Base-by-base conservation (phyloP, 306 rosid species). In the Sicyos edulis region DNA sequence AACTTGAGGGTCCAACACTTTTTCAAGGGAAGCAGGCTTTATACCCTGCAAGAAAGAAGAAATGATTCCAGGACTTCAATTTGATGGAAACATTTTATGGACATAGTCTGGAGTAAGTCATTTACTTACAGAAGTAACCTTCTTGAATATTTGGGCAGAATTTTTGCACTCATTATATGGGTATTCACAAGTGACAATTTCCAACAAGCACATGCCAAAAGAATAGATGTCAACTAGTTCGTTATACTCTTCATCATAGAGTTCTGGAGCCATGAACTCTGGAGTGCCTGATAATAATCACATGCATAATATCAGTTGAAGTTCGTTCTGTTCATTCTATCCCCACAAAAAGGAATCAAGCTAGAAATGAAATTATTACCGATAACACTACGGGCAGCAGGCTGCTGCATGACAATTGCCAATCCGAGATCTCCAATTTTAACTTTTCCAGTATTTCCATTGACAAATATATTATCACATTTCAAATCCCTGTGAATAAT, bases 211-310 rank as follows among this genome's bases (percentile, higher is more conserved):
- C 98, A 93, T 81, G 72, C 98, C 98, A 75, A 93, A 93, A 79
- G 98, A 90, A 86, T 90, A 93, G 59, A 90, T 77, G 81, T 93
- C 98, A n/a, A 87, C 95, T 62, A 90, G 92, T 81, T 88, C 96
- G 76, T 88, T 83, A 47, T 93, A 93, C 64, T 93, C 93, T 76
- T 90, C 98, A 1, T 93, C 98, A 34, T 93, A 93, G 67, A 93
- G 97, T 85, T 93, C 98, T 0, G 98, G 98, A 53, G 96, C 98
- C 98, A 92, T 92, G 80, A 92, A 92, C 75, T 92, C 98, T 0
- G 96, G 98, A 16, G 98, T 90, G 54, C 98, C 95, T 90, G 83
- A 45, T 73, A 69, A 20, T 57, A 76, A 21, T 20, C 16, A 72
- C 22, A 10, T 42, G 47, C 47, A 7, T 7, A 40, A 20, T 47